Evolutionary conservation across 2,329 filamentous ascomycete species (phyloP), one percentile per base, ranked within the genome.

Genomic region (Aspergillus quadricinctus): DNA sequence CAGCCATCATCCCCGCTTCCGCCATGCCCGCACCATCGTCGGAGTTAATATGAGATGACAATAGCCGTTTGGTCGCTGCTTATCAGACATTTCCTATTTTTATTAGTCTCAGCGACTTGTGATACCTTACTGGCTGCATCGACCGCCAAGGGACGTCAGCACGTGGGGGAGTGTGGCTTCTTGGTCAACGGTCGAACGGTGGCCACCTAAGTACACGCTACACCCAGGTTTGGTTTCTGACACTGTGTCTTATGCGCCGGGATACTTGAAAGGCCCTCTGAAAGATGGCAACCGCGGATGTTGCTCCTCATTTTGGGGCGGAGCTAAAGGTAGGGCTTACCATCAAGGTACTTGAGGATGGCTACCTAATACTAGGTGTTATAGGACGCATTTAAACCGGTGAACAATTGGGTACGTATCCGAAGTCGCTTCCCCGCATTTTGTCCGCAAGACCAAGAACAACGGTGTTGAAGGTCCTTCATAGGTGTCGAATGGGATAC

Each of bases 301-400:
- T 83, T 71, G 82, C 86, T 78, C 90, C 90, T 71, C 89, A 90
- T 67, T 96, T 99, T 77, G 94, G 94, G 77, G 85, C 88, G 57
- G 92, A 97, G 80, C 83, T 97, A 74, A 97, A 96, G 88, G 92
- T 92, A 78, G 21, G 43, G 45, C 37, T 50, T 60, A 77, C 64
- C 64, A 62, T 68, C 53, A 19, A 29, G 27, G 11, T 61, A 29
- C 55, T 45, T 52, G 27, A n/a, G 43, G 5, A 46, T 11, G 10
- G 5, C 43, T 25, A 23, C 7, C 43, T 27, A 46, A 46, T 8
- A 23, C 23, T 10, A 7, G 4, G 3, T 46, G 19, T 10, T 46
- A 57, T 70, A 97, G 91, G 94, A 99, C 86, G 90, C 89, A 71
- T 99, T 97, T 82, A 97, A 95, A 77, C 86, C 91, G 19, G 92